Conservation (phyloP, 1,139 yeast species). For the Lodderomyces margitis region DNA sequence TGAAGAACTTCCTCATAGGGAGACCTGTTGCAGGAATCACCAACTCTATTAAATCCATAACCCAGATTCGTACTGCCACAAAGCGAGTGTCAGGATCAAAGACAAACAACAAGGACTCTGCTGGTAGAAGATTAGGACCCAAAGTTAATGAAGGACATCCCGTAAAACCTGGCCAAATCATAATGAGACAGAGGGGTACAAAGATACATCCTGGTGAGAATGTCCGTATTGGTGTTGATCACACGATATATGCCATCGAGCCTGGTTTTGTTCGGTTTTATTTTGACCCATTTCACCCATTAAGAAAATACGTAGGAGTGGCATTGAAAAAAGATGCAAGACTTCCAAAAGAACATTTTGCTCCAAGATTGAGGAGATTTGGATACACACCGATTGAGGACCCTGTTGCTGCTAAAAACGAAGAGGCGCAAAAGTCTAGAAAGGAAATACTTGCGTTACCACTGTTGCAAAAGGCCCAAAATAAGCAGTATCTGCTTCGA, state of each 20-base stretch:
- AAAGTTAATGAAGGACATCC: conserved; percentile 74
- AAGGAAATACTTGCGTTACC: conserved; percentile 61
- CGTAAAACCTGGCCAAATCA: conserved; percentile 78
- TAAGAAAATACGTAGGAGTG: conserved; percentile 86
- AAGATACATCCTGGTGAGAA: conserved; percentile 94
- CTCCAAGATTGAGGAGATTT: conserved; percentile 80
- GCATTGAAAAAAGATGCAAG: conserved; percentile 62
- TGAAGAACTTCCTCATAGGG: background rate
- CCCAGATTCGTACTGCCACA: conserved; percentile 85
- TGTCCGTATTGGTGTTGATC: conserved; percentile 88
- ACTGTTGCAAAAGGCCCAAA: conserved; percentile 36
- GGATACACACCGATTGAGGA: conserved; percentile 63
- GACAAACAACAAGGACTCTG: conserved; percentile 91
- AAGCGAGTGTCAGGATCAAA: conserved; percentile 93
- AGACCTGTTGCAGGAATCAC: background rate
- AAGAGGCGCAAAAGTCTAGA: conserved; percentile 55
- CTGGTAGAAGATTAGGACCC: conserved; percentile 92
- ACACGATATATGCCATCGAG: conserved; percentile 85
- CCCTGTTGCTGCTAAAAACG: conserved; percentile 51
- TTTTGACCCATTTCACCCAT: conserved; percentile 95
- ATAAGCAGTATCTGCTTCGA: conserved; percentile 30
- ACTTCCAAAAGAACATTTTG: conserved; percentile 87
- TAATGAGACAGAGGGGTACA: conserved; percentile 97
- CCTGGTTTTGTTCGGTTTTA: conserved; percentile 93
- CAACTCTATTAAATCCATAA: background rate